Percentiles rank a stretch among this genome's conserved stretches.
Evolutionary conservation across 2,329 filamentous ascomycete species (phyloP).

Genomic region (Claviceps quebecensis): DNA sequence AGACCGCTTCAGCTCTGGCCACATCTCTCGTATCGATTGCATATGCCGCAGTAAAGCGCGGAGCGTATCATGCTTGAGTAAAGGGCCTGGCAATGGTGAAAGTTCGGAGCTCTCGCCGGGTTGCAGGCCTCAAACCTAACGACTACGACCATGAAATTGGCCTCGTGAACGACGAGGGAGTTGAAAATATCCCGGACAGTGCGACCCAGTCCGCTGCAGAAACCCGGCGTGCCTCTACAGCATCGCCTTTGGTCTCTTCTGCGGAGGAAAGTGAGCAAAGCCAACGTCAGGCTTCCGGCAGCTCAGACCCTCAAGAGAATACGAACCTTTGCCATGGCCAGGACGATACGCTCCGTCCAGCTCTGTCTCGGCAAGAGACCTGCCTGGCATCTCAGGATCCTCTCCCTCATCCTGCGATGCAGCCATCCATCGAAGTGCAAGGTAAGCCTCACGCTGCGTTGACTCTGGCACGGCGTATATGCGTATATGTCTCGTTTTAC

Average conservation of each 20-base stretch:
- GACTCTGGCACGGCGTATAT: too few relatives aligned
- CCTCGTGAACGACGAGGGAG: conserved; percentile 43
- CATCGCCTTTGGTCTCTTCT: conserved; percentile 7
- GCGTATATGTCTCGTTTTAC: background rate
- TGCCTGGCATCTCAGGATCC: background rate
- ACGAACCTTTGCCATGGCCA: background rate
- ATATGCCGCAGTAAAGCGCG: background rate
- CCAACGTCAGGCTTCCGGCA: background rate
- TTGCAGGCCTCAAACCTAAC: conserved; percentile 37
- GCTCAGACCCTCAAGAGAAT: background rate
- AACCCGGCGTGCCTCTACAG: conserved; percentile 3
- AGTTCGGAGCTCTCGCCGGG: conserved; percentile 39
- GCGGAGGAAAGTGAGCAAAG: conserved; percentile 1
- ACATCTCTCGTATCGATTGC: background rate
- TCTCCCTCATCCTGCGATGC: conserved; percentile 10
- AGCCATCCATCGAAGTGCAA: conserved; percentile 22
- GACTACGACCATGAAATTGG: conserved; percentile 60
- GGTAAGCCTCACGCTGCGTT: conserved; percentile 8
- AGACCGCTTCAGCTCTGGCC: background rate
- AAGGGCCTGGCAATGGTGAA: conserved; percentile 16
- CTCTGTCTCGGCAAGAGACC: conserved; percentile 1
- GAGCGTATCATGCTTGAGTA: conserved; percentile 10
- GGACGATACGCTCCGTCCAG: background rate
- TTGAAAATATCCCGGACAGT: conserved; percentile 10
- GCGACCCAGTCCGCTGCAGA: conserved; percentile 3